A percentile compares a stretch with the other conserved stretches of the same genome.
phyloP scores from a whole-genome alignment of 805 yeast genomes.

The Metschnikowia shivogae region DNA sequence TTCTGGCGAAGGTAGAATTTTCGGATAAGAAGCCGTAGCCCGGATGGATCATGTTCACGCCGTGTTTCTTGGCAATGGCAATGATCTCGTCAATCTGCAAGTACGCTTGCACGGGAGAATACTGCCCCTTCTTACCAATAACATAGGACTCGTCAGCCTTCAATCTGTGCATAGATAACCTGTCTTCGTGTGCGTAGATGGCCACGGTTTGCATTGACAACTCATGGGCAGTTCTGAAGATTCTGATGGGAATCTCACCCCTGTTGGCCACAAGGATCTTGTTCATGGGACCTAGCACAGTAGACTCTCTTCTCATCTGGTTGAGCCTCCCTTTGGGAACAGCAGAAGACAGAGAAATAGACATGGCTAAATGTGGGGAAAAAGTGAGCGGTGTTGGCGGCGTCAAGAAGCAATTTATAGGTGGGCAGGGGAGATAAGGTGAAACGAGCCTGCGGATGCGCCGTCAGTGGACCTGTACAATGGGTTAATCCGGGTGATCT shows the following conservation, averaged over 20 bases:
- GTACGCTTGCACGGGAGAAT: conserved; percentile 93
- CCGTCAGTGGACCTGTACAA: conserved; percentile 2
- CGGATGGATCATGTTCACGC: conserved; percentile 38
- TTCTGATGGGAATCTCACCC: conserved; percentile 83
- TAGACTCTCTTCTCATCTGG: conserved; percentile 40
- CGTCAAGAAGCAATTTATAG: neutral
- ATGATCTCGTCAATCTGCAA: conserved; percentile 93
- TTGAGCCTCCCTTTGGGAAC: conserved; percentile 23
- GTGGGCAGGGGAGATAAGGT: conserved; percentile 1
- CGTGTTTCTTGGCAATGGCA: conserved; percentile 53
- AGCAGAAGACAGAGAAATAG: neutral
- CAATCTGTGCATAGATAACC: conserved; percentile 89
- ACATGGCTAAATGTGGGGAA: neutral
- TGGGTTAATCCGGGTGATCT: neutral
- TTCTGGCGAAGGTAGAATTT: conserved; percentile 88
- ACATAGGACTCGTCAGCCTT: conserved; percentile 93
- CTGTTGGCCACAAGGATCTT: conserved; percentile 78
- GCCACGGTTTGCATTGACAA: conserved; percentile 96
- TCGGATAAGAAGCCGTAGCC: conserved; percentile 71
- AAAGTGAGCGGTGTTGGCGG: neutral
- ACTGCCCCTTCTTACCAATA: conserved; percentile 86
- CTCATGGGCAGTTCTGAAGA: conserved; percentile 97
- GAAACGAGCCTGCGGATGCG: conserved; percentile 4
- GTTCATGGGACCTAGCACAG: conserved; percentile 44
- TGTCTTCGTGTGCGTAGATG: conserved; percentile 92